Base-by-base conservation (phyloP, 495 filamentous ascomycete genomes). In the Talaromyces liani region DNA sequence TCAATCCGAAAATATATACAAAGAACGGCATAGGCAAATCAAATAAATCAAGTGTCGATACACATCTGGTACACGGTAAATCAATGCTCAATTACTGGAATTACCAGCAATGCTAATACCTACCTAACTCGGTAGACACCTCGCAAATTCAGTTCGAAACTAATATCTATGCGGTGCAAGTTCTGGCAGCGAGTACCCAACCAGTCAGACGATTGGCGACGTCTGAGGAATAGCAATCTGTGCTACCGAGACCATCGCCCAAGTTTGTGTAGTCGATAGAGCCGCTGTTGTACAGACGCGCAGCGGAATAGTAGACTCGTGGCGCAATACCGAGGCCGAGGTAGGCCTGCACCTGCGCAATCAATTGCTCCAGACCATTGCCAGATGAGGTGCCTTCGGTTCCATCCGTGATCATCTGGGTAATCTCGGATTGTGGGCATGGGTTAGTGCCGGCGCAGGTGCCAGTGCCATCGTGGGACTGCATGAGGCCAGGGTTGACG, bases 201-300 rank as follows among this genome's bases (percentile, higher is more conserved):
- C 34, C 34, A 36, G 34, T 36, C 8, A 85, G 73, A 62, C 83
- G 79, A 71, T 86, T 85, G 62, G 82, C 81, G 68, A 87, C 69
- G 63, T 87, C 84, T 5, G 78, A 79, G 31, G 75, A 70, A 65
- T 87, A 87, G 72, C 82, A 85, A 66, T 76, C 72, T 33, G 84
- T 85, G 22, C 82, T 80, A 49, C 70, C 65, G 6, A 36, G 34
- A 12, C 82, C 84, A 9, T 69, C 65, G 60, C 75, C 76, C n/a
- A 86, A 70, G 68, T 85, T 81, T 6, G 76, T 77, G 31, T 65
- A 69, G 12, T 68, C 12, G 45, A 86, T 60, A 14, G 75, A 77
- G 63, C 84, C 84, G 34, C 82, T 84, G 76, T 87, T 87, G 72
- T 86, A 87, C 49, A 78, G 74, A 45, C 82, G 75, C 3, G 82